phyloP scores from a whole-genome alignment of 176 grass and related monocot species.

The Neostapfia colusana region DNA sequence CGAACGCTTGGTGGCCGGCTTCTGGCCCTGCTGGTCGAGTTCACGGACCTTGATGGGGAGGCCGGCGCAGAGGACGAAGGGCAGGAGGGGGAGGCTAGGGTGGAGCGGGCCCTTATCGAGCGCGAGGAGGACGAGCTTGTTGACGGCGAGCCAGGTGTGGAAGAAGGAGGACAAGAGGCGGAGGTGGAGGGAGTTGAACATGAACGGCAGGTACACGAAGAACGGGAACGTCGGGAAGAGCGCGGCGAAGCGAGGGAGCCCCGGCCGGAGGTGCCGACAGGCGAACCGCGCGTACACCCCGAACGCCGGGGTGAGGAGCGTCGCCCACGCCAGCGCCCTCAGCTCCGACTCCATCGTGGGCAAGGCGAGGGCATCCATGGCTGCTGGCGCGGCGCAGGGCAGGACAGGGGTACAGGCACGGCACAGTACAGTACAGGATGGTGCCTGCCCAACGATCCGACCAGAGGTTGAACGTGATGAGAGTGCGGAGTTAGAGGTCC shows the following conservation, averaged over 20 bases:
- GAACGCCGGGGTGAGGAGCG: slow-evolving; percentile 37
- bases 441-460: not conserved
- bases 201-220: slow-evolving; percentile 52
- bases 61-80: slow-evolving; percentile 51
- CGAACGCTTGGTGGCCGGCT: not conserved
- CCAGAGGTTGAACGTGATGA: not conserved
- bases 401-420: too few relatives aligned
- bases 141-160: slow-evolving; percentile 67
- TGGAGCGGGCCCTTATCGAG: slow-evolving; percentile 59
- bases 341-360: slow-evolving; percentile 43
- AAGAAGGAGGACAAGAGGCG: slow-evolving; percentile 72
- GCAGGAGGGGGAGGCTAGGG: slow-evolving; percentile 51
- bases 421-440: too few relatives aligned
- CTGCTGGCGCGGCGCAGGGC: not conserved
- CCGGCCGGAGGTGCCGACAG: slow-evolving; percentile 38
- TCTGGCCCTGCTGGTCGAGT: not conserved
- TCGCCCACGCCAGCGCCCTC: slow-evolving; percentile 42
- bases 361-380: not conserved
- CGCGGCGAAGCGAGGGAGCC: slow-evolving; percentile 40
- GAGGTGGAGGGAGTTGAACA: slow-evolving; percentile 67
- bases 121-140: slow-evolving; percentile 77
- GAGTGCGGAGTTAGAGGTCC: not conserved
- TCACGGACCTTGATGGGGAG: slow-evolving; percentile 59
- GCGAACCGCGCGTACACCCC: slow-evolving; percentile 52
- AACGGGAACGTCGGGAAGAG: slow-evolving; percentile 50